Evolutionary conservation across 768 basidiomycete genomes (phyloP).

Genomic region (Suillus occidentalis): DNA sequence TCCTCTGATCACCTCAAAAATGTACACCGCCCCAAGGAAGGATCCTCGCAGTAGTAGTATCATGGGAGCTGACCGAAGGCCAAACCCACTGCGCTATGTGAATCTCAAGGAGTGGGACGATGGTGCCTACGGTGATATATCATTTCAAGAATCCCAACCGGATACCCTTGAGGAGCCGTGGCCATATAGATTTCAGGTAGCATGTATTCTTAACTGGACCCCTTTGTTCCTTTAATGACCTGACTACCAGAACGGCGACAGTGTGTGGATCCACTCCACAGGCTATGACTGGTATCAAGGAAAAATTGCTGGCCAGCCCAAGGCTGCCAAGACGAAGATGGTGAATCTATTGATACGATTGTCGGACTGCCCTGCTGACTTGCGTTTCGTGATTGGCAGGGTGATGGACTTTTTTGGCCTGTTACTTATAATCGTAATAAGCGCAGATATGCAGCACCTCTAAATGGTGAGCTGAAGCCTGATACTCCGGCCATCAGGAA

Average conservation of each 20-base stretch:
- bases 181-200: slow-evolving; percentile 50
- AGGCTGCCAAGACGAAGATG: slow-evolving; percentile 45
- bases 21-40: background rate
- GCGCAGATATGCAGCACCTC: slow-evolving; percentile 61
- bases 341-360: slow-evolving; percentile 32
- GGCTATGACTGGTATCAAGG: slow-evolving; percentile 54
- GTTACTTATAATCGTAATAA: slow-evolving; percentile 43
- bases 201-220: background rate
- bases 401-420: slow-evolving; percentile 53
- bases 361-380: background rate
- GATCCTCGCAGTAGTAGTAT: slow-evolving; percentile 1
- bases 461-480: slow-evolving; percentile 69
- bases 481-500: slow-evolving; percentile 45
- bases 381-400: slow-evolving; percentile 30
- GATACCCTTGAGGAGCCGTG: slow-evolving; percentile 49
- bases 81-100: slow-evolving; percentile 17
- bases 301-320: slow-evolving; percentile 44
- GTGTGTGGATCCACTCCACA: slow-evolving; percentile 52
- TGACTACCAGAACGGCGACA: slow-evolving; percentile 40
- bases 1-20: slow-evolving; percentile 3
- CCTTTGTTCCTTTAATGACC: slow-evolving; percentile 6
- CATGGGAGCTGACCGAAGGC: slow-evolving; percentile 4
- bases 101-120: slow-evolving; percentile 30
- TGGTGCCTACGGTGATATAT: slow-evolving; percentile 16
- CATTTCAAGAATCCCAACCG: slow-evolving; percentile 31